A percentile compares a stretch with the other conserved stretches of the same genome.
These are phyloP conservation scores for Geoglossum glabrum DNA, from an alignment of 495 filamentous ascomycete species.

Conservation along the genomic window DNA sequence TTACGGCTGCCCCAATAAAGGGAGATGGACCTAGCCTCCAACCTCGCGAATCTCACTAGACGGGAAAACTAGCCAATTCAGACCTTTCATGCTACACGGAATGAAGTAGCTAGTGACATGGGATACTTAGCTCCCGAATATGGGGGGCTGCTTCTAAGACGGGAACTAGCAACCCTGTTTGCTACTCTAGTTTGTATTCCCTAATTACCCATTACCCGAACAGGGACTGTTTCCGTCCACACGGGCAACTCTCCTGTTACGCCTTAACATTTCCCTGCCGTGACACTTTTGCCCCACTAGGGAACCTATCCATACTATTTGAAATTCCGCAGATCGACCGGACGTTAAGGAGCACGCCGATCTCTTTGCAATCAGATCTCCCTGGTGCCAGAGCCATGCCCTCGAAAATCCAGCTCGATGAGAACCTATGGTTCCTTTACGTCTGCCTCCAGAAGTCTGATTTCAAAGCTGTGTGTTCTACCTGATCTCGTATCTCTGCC, in stretches of 20 bases:
- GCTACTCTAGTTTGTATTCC: neutral
- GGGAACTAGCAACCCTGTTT: neutral
- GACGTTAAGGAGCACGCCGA: neutral
- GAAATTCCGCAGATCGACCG: neutral
- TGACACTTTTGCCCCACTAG: neutral
- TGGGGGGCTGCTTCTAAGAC: neutral
- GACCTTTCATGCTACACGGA: neutral
- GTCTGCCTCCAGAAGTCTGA: slow-evolving; percentile 4
- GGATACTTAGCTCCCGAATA: neutral
- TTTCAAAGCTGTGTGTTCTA: slow-evolving; percentile 1
- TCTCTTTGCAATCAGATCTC: neutral
- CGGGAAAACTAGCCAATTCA: neutral
- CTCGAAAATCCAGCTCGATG: slow-evolving; percentile 4
- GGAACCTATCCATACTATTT: neutral
- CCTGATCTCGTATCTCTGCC: neutral
- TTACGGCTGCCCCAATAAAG: neutral
- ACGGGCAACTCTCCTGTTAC: neutral
- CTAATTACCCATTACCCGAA: neutral
- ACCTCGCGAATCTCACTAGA: neutral
- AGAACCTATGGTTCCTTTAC: slow-evolving; percentile 5
- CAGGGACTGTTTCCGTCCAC: neutral
- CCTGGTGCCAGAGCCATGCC: neutral
- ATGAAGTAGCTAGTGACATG: neutral
- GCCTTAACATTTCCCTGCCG: neutral
- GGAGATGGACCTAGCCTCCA: neutral